Evolutionary conservation across 139 green algal genomes (phyloP).

Genomic region (Closterium sp.): DNA sequence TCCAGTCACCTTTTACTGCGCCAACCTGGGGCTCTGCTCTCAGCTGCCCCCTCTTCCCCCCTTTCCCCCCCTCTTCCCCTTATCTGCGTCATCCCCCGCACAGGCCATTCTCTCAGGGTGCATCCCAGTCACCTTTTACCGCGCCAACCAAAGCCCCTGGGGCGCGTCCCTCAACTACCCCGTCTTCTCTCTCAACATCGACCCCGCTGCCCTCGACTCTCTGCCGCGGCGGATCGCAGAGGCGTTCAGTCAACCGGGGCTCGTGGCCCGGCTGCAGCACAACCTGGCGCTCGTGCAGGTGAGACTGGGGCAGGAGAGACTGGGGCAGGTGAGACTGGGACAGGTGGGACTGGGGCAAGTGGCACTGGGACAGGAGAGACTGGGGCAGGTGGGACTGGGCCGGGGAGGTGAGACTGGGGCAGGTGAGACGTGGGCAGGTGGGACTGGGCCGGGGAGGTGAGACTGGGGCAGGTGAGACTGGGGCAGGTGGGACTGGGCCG

Average conservation of each 20-base stretch:
- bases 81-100: too few relatives aligned
- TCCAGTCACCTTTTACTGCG: too few relatives aligned
- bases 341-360: too few relatives aligned
- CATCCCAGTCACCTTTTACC: not conserved
- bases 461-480: too few relatives aligned
- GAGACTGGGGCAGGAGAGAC: not conserved
- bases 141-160: not conserved
- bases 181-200: not conserved
- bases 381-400: not conserved
- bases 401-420: too few relatives aligned
- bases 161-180: not conserved
- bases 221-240: not conserved
- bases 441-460: too few relatives aligned
- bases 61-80: too few relatives aligned
- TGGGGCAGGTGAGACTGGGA: not conserved
- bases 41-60: too few relatives aligned
- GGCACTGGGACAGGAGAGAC: not conserved
- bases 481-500: too few relatives aligned
- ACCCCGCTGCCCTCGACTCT: not conserved
- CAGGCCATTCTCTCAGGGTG: not conserved
- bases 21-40: too few relatives aligned
- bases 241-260: not conserved
- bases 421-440: not conserved
- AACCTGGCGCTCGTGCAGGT: not conserved
- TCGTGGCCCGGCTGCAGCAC: not conserved